Evolutionary conservation across 768 basidiomycete genomes (phyloP).

Genomic region (Rhodotorula babjevae): DNA sequence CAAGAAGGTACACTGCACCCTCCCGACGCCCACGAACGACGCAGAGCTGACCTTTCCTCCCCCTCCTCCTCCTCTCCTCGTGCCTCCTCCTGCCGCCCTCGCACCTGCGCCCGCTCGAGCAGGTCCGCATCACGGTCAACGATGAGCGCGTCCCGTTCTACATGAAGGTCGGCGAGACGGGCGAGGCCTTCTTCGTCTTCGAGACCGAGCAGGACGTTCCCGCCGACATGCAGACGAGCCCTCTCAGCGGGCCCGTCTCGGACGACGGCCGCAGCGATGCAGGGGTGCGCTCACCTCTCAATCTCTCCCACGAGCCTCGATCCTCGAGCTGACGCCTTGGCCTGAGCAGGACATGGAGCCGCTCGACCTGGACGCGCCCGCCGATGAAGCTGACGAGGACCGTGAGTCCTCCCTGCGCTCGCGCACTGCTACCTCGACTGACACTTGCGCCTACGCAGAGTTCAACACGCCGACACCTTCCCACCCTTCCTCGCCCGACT

Average conservation of each 20-base stretch:
- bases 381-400: slow-evolving; percentile 22
- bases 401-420: neutral
- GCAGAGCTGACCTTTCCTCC: neutral
- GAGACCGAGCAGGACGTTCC: slow-evolving; percentile 95
- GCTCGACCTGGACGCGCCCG: slow-evolving; percentile 67
- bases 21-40: rapidly evolving
- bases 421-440: too few relatives aligned
- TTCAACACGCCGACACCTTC: slow-evolving; percentile 13
- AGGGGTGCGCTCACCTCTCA: neutral
- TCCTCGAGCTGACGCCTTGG: neutral
- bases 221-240: slow-evolving; percentile 86
- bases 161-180: slow-evolving; percentile 99
- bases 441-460: neutral
- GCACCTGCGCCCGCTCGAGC: too few relatives aligned
- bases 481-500: slow-evolving; percentile 30
- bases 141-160: slow-evolving; percentile 77
- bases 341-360: slow-evolving; percentile 60
- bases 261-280: slow-evolving; percentile 40
- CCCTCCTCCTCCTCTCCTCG: too few relatives aligned
- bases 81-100: neutral
- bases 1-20: slow-evolving; percentile 63
- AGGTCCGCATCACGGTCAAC: slow-evolving; percentile 88
- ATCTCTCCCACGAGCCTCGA: too few relatives aligned
- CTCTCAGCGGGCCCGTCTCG: slow-evolving; percentile 56
- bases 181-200: slow-evolving; percentile 97